Evolutionary conservation across 495 filamentous ascomycete species (phyloP), one percentile per base, ranked within the genome.

Genomic region (Hyaloscypha bicolor): DNA sequence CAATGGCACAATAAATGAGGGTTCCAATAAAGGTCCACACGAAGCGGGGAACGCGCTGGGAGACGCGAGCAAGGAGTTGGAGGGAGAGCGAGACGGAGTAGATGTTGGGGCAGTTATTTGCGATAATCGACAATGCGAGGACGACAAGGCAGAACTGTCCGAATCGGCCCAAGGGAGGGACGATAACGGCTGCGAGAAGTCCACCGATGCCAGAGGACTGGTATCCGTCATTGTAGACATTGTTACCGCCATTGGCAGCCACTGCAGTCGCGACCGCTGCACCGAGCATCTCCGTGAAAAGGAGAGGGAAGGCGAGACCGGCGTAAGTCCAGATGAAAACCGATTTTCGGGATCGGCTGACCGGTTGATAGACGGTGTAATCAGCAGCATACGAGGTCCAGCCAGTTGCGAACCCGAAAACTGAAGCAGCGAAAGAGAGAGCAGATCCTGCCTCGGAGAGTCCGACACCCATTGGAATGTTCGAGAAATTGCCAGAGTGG

Each of bases 61-160:
- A 87, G 73, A 80, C 82, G 51, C 82, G 82, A 22, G 84, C 85
- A 35, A 96, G 75, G 12, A 93, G 84, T 75, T 94, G 91, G 58
- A 94, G 81, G 35, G 88, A 88, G 30, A 96, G 83, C 3, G 85
- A 85, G 53, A 95, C 87, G 45, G 90, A 92, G 81, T 96, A 96
- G 71, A 93, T 90, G 79, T 90, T 93, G n/a, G 94, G 92, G 79
- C 89, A 93, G 80, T 93, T 94, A 80, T 90, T 94, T 64, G 90
- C 90, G 69, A 94, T 85, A 74, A 93, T 94, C 69, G 86, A 89
- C 32, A 94, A 83, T 0, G 91, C 89, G 6, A 96, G 86, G 55
- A 96, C 80, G 61, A 94, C 87, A 22, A 96, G 74, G 77, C 92
- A 95, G 81, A 95, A 93, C 73, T 92, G 84, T 67, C 92, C 92